Percentiles rank a stretch among this genome's conserved stretches.
Conservation (phyloP, 257 asterid genomes). For the Solanum habrochaites region DNA sequence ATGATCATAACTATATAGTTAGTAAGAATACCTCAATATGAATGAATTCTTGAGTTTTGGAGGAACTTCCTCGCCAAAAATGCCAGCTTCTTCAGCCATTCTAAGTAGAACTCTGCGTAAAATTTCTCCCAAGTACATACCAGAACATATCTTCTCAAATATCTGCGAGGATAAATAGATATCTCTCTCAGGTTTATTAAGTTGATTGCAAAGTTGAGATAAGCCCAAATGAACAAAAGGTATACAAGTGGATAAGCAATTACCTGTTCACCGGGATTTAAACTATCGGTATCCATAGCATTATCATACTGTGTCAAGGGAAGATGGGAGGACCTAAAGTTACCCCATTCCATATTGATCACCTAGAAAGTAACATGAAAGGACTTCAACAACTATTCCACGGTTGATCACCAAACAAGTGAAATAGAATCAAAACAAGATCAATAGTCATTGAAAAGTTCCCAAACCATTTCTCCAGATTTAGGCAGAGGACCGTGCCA, state of each 20-base stretch:
- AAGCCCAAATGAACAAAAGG: neutral
- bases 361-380: constrained; percentile 30
- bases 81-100: constrained; percentile 64
- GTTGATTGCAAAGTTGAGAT: neutral
- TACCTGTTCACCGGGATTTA: constrained; percentile 90
- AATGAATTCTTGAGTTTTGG: constrained; percentile 46
- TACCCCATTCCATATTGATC: constrained; percentile 96
- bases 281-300: constrained; percentile 55
- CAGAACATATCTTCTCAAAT: constrained; percentile 73
- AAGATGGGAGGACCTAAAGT: constrained; percentile 87
- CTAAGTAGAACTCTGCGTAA: constrained; percentile 56
- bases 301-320: constrained; percentile 73
- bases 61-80: constrained; percentile 78
- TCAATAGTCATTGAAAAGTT: neutral
- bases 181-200: neutral
- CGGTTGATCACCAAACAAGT: neutral
- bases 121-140: constrained; percentile 92
- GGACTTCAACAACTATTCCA: neutral
- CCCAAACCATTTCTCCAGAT: constrained; percentile 79
- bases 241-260: neutral
- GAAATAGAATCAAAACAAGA: neutral
- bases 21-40: constrained; percentile 39
- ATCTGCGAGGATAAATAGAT: constrained; percentile 25
- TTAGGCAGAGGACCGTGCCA: constrained; percentile 55
- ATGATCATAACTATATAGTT: neutral